phyloP scores from a whole-genome alignment of 1,284 basidiomycete species.

The Porodaedalea pini region DNA sequence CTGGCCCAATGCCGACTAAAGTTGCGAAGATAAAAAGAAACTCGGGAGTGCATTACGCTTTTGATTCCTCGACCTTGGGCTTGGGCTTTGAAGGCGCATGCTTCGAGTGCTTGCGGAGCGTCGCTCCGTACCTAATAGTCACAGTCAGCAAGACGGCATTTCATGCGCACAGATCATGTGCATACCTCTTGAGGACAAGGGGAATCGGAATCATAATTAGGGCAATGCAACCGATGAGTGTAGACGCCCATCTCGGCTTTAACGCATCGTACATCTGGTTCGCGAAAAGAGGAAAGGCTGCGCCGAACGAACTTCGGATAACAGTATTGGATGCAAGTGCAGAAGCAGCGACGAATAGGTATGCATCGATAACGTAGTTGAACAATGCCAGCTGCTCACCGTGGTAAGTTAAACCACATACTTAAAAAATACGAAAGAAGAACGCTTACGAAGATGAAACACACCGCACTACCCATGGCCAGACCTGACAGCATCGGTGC shows the following conservation, averaged over 20 bases:
- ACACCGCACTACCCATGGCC: slow-evolving; percentile 52
- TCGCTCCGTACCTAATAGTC: slow-evolving; percentile 16
- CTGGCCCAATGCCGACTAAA: too few relatives aligned
- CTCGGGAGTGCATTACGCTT: neutral
- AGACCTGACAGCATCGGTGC: slow-evolving; percentile 51
- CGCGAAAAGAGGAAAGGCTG: slow-evolving; percentile 57
- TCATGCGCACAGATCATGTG: neutral
- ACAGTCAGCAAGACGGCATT: neutral
- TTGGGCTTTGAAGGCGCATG: slow-evolving; percentile 14
- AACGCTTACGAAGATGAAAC: slow-evolving; percentile 53
- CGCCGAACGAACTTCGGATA: slow-evolving; percentile 52
- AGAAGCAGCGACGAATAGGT: slow-evolving; percentile 52
- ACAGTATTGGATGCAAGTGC: slow-evolving; percentile 57
- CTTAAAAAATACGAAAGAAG: neutral
- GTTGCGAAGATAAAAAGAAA: neutral
- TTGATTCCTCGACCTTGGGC: slow-evolving; percentile 9
- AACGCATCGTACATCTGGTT: slow-evolving; percentile 50
- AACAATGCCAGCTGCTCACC: slow-evolving; percentile 41
- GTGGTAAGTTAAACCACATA: neutral
- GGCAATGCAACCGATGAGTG: slow-evolving; percentile 50
- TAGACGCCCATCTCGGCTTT: slow-evolving; percentile 53
- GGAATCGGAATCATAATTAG: slow-evolving; percentile 52
- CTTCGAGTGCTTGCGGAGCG: slow-evolving; percentile 15
- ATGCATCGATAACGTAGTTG: slow-evolving; percentile 60
- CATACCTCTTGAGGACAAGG: slow-evolving; percentile 44